These are phyloP conservation scores for Acanthamoeba royreba DNA, from an alignment of 208 protist genomes.

Conservation along the genomic window DNA sequence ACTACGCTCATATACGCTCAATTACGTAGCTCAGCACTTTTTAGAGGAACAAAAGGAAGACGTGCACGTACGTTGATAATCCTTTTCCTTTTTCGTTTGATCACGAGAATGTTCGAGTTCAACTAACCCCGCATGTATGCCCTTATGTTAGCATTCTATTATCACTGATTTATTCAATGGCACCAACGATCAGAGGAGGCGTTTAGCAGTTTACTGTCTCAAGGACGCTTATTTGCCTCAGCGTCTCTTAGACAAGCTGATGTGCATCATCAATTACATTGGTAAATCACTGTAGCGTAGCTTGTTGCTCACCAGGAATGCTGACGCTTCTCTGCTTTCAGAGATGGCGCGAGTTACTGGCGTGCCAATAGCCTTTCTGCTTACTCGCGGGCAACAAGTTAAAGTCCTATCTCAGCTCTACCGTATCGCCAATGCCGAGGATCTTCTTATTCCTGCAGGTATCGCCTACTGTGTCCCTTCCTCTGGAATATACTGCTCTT, in stretches of 20 bases:
- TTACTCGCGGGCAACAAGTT: slow-evolving; percentile 98
- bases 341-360: slow-evolving; percentile 99
- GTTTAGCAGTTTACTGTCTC: slow-evolving; percentile 98
- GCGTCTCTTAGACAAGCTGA: slow-evolving; percentile 97
- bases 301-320: no score
- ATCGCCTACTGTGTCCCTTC: not conserved
- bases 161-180: slow-evolving; percentile 92
- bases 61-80: slow-evolving; percentile 81
- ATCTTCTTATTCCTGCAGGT: slow-evolving; percentile 75
- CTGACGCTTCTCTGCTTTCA: slow-evolving; percentile 63
- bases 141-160: slow-evolving; percentile 66
- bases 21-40: slow-evolving; percentile 97
- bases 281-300: slow-evolving; percentile 35
- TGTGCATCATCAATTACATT: slow-evolving; percentile 96
- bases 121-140: not conserved
- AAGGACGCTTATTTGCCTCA: slow-evolving; percentile 96
- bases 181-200: slow-evolving; percentile 93
- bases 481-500: not conserved
- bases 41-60: slow-evolving; percentile 99
- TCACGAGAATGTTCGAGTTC: not conserved
- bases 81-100: slow-evolving; percentile 94
- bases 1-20: slow-evolving; percentile 98
- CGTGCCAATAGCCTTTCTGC: slow-evolving; percentile 94
- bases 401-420: slow-evolving; percentile 94
- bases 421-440: slow-evolving; percentile 69